phyloP scores from a whole-genome alignment of 1,139 yeast genomes.

The Geotrichum carabidarum region DNA sequence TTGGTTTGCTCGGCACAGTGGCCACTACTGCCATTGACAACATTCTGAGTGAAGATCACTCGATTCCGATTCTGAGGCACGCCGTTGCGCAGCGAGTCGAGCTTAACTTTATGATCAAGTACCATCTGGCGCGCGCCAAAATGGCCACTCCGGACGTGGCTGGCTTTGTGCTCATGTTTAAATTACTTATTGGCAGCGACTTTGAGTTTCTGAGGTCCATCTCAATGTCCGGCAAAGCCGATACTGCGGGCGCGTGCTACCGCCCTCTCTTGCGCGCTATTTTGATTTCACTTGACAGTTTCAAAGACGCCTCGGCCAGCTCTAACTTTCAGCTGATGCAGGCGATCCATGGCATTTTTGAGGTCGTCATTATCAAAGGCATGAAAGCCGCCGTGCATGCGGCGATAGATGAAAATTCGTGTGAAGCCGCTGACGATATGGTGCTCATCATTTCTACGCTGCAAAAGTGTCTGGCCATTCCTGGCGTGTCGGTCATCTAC shows the following conservation, averaged over 20 bases:
- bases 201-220: slow-evolving; percentile 24
- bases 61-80: slow-evolving; percentile 46
- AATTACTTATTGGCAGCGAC: slow-evolving; percentile 27
- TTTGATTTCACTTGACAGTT: slow-evolving; percentile 28
- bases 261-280: slow-evolving; percentile 15
- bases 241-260: slow-evolving; percentile 12
- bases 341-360: slow-evolving; percentile 30
- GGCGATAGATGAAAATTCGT: slow-evolving; percentile 26
- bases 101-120: slow-evolving; percentile 60
- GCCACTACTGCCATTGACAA: slow-evolving; percentile 49
- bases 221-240: slow-evolving; percentile 13
- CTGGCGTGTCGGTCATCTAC: slow-evolving; percentile 48
- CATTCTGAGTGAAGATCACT: slow-evolving; percentile 51
- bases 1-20: slow-evolving; percentile 36
- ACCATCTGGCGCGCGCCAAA: slow-evolving; percentile 40
- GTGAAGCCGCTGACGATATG: slow-evolving; percentile 58
- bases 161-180: slow-evolving; percentile 22
- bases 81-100: slow-evolving; percentile 62
- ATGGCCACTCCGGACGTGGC: slow-evolving; percentile 20
- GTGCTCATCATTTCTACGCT: slow-evolving; percentile 58
- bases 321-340: slow-evolving; percentile 24
- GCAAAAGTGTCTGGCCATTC: slow-evolving; percentile 51
- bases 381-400: slow-evolving; percentile 29
- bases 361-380: slow-evolving; percentile 32
- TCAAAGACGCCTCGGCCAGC: slow-evolving; percentile 11